phyloP scores from a whole-genome alignment of 345 rosid genomes.

The Fremontodendron californicum region DNA sequence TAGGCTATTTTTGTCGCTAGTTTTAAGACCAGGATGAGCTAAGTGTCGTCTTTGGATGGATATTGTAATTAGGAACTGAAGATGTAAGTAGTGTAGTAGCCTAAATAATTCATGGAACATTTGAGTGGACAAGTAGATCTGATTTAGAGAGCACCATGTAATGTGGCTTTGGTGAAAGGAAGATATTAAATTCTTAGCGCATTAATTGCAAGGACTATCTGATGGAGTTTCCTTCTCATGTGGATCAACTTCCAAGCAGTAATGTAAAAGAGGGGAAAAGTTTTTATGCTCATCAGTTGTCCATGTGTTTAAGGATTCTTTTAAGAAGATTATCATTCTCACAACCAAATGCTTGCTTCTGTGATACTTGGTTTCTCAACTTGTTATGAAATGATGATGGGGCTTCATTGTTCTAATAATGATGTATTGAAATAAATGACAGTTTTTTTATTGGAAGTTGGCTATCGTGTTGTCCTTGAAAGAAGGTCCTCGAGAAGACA shows the following conservation, averaged over 20 bases:
- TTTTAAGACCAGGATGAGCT: slow-evolving; percentile 3
- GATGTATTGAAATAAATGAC: neutral
- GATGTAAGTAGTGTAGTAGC: neutral
- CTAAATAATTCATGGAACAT: neutral
- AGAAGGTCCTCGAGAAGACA: slow-evolving; percentile 3
- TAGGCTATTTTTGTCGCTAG: neutral
- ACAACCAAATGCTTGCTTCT: neutral
- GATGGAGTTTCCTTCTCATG: neutral
- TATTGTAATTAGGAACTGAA: neutral
- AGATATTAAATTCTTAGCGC: slow-evolving; percentile 1
- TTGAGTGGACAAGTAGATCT: neutral
- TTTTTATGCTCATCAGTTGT: neutral
- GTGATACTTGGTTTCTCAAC: neutral
- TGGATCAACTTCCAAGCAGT: neutral
- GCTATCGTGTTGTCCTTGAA: neutral
- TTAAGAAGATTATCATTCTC: neutral
- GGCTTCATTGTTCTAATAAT: neutral
- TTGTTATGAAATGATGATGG: slow-evolving; percentile 8
- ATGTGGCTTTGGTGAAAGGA: too few relatives aligned
- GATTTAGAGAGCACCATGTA: too few relatives aligned
- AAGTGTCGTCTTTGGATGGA: neutral
- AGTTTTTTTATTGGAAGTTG: neutral
- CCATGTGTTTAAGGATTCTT: neutral
- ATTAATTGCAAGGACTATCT: neutral
- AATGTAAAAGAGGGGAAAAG: too few relatives aligned